Conservation (phyloP, 192 early-diverging fungal species). For the Backusella mclennaniae region DNA sequence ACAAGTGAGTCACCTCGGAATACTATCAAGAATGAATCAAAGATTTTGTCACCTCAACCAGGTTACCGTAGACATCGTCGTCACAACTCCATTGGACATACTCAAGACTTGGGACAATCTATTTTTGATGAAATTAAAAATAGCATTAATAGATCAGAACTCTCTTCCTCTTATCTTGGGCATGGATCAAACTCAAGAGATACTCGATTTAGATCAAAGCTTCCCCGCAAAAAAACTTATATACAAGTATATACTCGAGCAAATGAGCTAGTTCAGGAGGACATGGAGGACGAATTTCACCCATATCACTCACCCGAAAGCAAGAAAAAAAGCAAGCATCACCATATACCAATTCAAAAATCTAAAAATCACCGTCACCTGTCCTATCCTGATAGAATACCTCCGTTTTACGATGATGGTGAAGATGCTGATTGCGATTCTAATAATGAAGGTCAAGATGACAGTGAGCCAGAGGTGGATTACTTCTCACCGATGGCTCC, state of each 20-base stretch:
- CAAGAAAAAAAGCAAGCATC: background rate
- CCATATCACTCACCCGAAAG: background rate
- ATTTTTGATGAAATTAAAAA: background rate
- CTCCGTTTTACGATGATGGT: slow-evolving; percentile 9
- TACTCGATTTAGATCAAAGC: slow-evolving; percentile 17
- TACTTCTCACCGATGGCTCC: slow-evolving; percentile 28
- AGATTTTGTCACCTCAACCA: background rate
- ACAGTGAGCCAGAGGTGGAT: slow-evolving; percentile 19
- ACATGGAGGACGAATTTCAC: slow-evolving; percentile 55
- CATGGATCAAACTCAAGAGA: background rate
- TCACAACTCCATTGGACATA: slow-evolving; percentile 2
- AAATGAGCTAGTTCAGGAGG: slow-evolving; percentile 54
- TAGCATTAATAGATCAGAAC: background rate
- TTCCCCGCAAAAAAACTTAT: slow-evolving; percentile 37
- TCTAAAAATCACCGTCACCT: background rate
- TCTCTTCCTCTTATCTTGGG: background rate
- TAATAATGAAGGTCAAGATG: slow-evolving; percentile 29
- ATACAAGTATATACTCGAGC: slow-evolving; percentile 54
- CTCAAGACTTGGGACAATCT: background rate
- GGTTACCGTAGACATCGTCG: background rate
- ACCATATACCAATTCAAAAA: background rate
- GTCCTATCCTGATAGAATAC: background rate
- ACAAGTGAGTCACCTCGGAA: background rate
- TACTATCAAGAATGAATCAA: background rate
- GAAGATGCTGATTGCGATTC: slow-evolving; percentile 36